Conservation (phyloP, 2,329 filamentous ascomycete species). For the Cladorrhinum sp. region DNA sequence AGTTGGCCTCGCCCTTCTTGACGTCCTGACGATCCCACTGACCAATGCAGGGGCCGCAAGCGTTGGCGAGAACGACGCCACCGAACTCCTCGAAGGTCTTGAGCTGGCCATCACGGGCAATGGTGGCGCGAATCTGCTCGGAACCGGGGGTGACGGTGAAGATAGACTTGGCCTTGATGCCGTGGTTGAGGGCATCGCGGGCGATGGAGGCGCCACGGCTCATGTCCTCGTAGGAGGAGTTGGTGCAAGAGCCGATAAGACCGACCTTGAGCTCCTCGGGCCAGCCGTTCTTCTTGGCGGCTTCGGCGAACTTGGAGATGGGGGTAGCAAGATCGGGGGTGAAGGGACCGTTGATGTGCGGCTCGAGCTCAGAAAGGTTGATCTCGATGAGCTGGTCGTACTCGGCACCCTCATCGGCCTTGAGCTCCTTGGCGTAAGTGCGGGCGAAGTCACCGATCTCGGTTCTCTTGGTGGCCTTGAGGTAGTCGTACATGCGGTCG, state of each 20-base stretch:
- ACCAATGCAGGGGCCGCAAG: slow-evolving; percentile 87
- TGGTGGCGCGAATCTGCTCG: slow-evolving; percentile 94
- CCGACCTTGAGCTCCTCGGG: slow-evolving; percentile 95
- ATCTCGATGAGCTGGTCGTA: slow-evolving; percentile 97
- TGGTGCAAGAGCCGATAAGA: slow-evolving; percentile 97
- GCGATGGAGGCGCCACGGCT: slow-evolving; percentile 88
- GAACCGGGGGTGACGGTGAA: slow-evolving; percentile 97
- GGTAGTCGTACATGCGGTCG: slow-evolving; percentile 96
- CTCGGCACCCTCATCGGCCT: slow-evolving; percentile 83
- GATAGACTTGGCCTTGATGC: slow-evolving; percentile 86
- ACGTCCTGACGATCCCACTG: slow-evolving; percentile 95
- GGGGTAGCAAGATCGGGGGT: slow-evolving; percentile 97
- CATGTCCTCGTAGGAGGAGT: slow-evolving; percentile 86
- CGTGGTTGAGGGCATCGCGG: slow-evolving; percentile 84
- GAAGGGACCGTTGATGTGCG: slow-evolving; percentile 98
- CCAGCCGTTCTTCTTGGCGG: slow-evolving; percentile 93
- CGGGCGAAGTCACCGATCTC: slow-evolving; percentile 89
- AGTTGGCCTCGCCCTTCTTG: slow-evolving; percentile 93
- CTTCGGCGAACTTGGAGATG: slow-evolving; percentile 95
- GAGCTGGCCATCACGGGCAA: slow-evolving; percentile 85
- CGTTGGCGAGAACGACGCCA: slow-evolving; percentile 90
- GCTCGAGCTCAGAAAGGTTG: slow-evolving; percentile 91
- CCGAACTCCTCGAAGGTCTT: slow-evolving; percentile 96
- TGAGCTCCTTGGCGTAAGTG: slow-evolving; percentile 78
- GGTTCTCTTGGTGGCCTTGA: slow-evolving; percentile 83